phyloP scores from a whole-genome alignment of 345 rosid species.

The Streptanthus diversifolius region DNA sequence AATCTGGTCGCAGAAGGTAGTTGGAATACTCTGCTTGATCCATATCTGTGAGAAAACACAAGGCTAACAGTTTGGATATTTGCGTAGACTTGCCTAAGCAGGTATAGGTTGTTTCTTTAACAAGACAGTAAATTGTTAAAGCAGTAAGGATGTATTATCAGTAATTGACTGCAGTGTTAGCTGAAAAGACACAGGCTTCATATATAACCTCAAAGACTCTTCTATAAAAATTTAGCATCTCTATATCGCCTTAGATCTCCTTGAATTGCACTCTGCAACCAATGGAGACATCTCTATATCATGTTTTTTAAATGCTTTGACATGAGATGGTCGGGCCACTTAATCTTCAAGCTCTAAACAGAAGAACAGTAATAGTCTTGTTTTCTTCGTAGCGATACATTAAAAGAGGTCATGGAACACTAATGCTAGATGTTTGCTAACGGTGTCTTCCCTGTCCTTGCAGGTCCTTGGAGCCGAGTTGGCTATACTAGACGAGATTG shows the following conservation, averaged over 20 bases:
- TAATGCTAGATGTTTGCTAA: slow-evolving; percentile 2
- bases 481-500: slow-evolving; percentile 93
- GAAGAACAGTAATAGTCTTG: background rate
- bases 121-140: background rate
- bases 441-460: background rate
- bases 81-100: background rate
- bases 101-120: background rate
- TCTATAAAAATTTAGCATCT: background rate
- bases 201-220: background rate
- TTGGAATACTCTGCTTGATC: background rate
- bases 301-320: background rate
- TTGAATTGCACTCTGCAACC: background rate
- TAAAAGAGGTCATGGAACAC: background rate
- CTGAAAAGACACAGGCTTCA: background rate
- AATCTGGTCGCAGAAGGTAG: background rate
- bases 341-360: background rate
- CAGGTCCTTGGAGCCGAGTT: slow-evolving; percentile 91
- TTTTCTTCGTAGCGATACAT: background rate
- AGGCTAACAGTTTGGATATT: background rate
- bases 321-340: background rate
- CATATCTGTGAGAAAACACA: background rate
- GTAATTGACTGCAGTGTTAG: background rate
- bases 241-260: background rate
- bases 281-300: background rate
- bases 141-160: background rate